Evolutionary conservation across 2,329 filamentous ascomycete genomes (phyloP), one percentile per base, ranked within the genome.

Genomic region (Sarocladiaceae sp.): DNA sequence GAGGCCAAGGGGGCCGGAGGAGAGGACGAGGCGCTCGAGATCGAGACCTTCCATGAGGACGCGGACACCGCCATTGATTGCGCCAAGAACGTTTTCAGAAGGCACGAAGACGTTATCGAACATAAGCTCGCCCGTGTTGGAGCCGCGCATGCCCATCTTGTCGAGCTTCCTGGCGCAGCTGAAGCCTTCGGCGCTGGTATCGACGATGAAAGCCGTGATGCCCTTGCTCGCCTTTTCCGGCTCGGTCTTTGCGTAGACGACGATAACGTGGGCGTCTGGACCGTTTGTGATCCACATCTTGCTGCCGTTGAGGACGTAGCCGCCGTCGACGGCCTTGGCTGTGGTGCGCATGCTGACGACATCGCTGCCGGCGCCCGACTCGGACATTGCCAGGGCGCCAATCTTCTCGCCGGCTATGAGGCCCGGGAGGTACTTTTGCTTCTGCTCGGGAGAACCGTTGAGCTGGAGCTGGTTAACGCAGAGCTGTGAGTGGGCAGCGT

Each of bases 241-340:
- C 47, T 83, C 76, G 1, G 91, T 96, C 73, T 97, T 97, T 44
- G 91, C 91, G 63, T 98, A 98, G n/a, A 98, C 89, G 45, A 98
- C 81, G 45, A 97, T 82, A 33, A 85, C 74, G 63, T 95, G 79
- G n/a, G 93, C 93, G 60, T 97, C 90, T 1, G 91, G 91, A 4
- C 91, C 88, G 65, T 98, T 98, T 50, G 91, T 98, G 61, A 98
- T 98, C 91, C 91, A 98, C 91, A 97, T 96, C 74, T 98, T 96
- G 48, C 83, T 87, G 24, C 90, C 91, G 58, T 90, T 88, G 45
- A 98, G 70, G 16, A 90, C 50, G 63, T 85, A 96, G 21, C 91
- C 91, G 27, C 89, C 90, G 55, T 93, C 85, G 10, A 88, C 85
- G 51, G 78, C 73, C 60, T 80, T 85, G 0, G 90, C 91, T 3